Base-by-base conservation (phyloP, 2,329 filamentous ascomycete genomes). In the Penicillium brevicompactum region DNA sequence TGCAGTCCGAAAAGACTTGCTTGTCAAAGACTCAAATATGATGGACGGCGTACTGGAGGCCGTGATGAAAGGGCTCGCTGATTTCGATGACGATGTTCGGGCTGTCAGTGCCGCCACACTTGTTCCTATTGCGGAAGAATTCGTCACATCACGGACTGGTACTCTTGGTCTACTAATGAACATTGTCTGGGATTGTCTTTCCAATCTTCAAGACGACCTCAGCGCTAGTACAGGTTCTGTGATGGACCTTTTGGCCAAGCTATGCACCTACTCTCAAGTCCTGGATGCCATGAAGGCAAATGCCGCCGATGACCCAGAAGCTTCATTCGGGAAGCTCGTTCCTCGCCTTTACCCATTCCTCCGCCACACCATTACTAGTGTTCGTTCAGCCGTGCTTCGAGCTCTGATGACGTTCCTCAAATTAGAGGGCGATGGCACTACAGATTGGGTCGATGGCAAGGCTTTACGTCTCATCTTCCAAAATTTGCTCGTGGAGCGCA, bases 211-310 rank as follows among this genome's bases (percentile, higher is more conserved):
- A 61, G 94, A 99, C 70, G 94, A 99, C 70, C 82, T 99, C 16
- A 97, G 92, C 72, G 94, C 94, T 4, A 97, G 94, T 72, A 99
- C 95, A 9, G 94, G 94, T 46, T 95, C 92, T 53, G 96, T 99
- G 51, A 99, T 99, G 95, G 95, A 99, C 72, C 84, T 99, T 40
- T 82, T 99, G 16, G 94, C 95, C 13, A 97, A 94, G 57, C 85
- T 99, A 2, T 99, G 94, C 77, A 89, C 92, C 60, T 99, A 97
- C 78, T 90, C 90, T 0, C 86, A 96, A 76, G 93, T 97, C 7
- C 78, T 99, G 31, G 87, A 93, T 57, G 90, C 93, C 13, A 99
- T 99, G 94, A 96, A 96, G 75, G 79, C 81, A 30, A 96, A 95
- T 53, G 93, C 93, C 7, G 85, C 86, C 7, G 82, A 89, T 66